Evolutionary conservation across 176 grass and related monocot species (phyloP), one percentile per base, ranked within the genome.

Genomic region (Eleusine indica): DNA sequence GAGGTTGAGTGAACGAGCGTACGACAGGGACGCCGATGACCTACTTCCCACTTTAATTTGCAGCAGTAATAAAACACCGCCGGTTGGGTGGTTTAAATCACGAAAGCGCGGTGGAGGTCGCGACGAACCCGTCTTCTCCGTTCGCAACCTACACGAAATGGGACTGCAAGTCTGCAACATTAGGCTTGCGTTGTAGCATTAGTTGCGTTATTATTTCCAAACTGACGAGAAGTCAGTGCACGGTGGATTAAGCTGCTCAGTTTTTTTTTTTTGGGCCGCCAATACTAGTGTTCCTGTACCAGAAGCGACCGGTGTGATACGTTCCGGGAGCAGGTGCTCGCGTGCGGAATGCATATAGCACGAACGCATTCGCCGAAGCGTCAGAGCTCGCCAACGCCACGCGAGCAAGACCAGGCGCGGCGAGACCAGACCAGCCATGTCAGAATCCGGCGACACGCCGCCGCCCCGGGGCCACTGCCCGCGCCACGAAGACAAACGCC

Each of bases 71-170:
- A 70, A 71, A 90, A 79, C 18, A 64, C 62, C 38, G 71, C 43
- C 6, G 88, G 84, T 90, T 90, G 75, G 62, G 4, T 0, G 44
- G 84, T 87, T 80, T 1, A 80, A 70, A 87, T 90, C 84, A 75
- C 19, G 28, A 83, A 46, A 87, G 62, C 62, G 2, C 47, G 28
- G 3, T 11, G 25, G 62, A 69, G 68, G 79, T 56, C 9, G n/a
- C 12, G 5, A 75, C 48, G 39, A 70, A 15, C 7, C 35, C 41
- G n/a, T 15, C 70, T 2, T 49, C 48, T 48, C 62, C 7, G 44
- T 46, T 22, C 21, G 41, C 5, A 4, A 6, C 10, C 2, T 4
- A 28, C 19, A 5, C 38, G 22, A 9, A 12, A 48, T 30, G 9
- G 30, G 25, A 25, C 25, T 25, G 25, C 25, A 25, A 25, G 25